These are phyloP conservation scores for Rhynchospora breviuscula DNA, from an alignment of 176 grass and related monocot genomes.

Conservation along the genomic window DNA sequence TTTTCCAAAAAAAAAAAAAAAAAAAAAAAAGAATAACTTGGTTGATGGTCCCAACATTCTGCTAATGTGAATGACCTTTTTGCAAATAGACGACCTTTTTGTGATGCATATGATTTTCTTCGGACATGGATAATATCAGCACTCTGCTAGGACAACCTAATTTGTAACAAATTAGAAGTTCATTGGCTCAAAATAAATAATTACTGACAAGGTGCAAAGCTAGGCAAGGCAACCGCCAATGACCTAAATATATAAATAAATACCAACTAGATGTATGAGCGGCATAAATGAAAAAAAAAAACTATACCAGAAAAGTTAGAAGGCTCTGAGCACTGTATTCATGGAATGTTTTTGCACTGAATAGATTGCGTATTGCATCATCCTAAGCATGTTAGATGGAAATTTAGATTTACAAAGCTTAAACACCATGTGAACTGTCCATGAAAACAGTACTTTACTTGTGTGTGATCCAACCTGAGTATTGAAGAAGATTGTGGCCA, in stretches of 20 bases:
- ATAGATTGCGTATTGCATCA: conserved; percentile 97
- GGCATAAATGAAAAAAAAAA: conserved; percentile 14
- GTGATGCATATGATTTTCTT: neutral
- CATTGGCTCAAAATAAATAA: neutral
- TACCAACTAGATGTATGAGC: neutral
- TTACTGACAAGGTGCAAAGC: neutral
- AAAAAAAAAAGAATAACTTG: too few relatives aligned
- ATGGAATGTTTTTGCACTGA: conserved; percentile 99
- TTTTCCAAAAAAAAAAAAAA: too few relatives aligned
- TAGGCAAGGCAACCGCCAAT: neutral
- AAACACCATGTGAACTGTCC: neutral
- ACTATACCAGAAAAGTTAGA: conserved; percentile 84
- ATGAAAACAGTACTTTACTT: neutral
- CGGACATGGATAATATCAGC: neutral
- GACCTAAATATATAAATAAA: neutral
- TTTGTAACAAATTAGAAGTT: neutral
- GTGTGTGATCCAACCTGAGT: conserved; percentile 58
- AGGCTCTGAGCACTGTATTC: conserved; percentile 98
- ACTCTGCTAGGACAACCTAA: neutral
- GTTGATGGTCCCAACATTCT: neutral
- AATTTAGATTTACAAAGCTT: conserved; percentile 7
- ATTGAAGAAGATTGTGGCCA: conserved; percentile 99
- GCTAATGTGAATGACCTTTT: neutral
- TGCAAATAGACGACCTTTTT: neutral
- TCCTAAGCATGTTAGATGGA: conserved; percentile 54